Percentiles rank a stretch among this genome's conserved stretches.
Conservation (phyloP, 2,329 filamentous ascomycete genomes). For the Claviceps sp. region DNA sequence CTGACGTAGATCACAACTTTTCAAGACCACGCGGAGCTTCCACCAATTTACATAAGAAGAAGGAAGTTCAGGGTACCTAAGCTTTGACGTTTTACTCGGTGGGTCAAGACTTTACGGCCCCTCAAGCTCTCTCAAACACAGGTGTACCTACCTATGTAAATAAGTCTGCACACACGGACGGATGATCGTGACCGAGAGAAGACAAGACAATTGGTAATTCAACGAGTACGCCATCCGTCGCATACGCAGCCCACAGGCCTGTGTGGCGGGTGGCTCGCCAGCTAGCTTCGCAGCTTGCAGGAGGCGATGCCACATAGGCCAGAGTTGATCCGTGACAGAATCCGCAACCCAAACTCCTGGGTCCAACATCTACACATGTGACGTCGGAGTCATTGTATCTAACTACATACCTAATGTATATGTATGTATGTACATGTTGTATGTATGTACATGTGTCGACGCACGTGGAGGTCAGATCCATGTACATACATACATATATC, state of each 20-base stretch:
- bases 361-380: not conserved
- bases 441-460: too few relatives aligned
- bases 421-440: too few relatives aligned
- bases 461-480: not conserved
- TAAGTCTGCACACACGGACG: conserved; percentile 3
- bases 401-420: too few relatives aligned
- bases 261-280: not conserved
- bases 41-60: not conserved
- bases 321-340: not conserved
- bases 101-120: too few relatives aligned
- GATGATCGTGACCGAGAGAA: conserved; percentile 3
- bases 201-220: not conserved
- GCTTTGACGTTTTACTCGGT: not conserved
- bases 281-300: not conserved
- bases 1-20: not conserved
- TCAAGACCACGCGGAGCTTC: conserved; percentile 6
- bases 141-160: not conserved
- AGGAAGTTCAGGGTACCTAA: too few relatives aligned
- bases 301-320: not conserved
- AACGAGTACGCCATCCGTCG: conserved; percentile 7
- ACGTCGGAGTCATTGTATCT: too few relatives aligned
- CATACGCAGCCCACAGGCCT: not conserved
- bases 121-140: not conserved
- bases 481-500: not conserved
- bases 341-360: not conserved